Evolutionary conservation across 768 basidiomycete genomes (phyloP).

Genomic region (Dentipellis fragilis): DNA sequence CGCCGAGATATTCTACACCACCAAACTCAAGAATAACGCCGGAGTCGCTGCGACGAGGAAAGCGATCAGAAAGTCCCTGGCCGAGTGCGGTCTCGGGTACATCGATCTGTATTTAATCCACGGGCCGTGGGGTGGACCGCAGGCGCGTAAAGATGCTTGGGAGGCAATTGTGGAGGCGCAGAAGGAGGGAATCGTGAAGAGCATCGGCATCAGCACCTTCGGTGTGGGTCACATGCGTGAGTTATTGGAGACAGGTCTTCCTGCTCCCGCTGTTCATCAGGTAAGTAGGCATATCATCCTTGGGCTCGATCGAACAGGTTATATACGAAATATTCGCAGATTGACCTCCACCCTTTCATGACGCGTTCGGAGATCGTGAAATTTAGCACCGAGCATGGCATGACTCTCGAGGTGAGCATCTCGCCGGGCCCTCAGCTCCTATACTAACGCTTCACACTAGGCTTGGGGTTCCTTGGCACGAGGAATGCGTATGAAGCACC

Average conservation of each 20-base stretch:
- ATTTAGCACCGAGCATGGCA: slow-evolving; percentile 44
- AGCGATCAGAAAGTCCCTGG: slow-evolving; percentile 42
- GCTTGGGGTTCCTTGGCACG: slow-evolving; percentile 70
- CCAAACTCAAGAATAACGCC: slow-evolving; percentile 53
- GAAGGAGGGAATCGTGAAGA: slow-evolving; percentile 45
- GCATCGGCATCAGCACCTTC: slow-evolving; percentile 57
- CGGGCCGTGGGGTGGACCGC: slow-evolving; percentile 51
- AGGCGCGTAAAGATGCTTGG: slow-evolving; percentile 54
- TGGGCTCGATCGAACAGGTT: slow-evolving; percentile 1
- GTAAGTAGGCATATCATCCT: slow-evolving; percentile 21
- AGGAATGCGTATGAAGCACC: slow-evolving; percentile 54
- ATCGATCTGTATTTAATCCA: slow-evolving; percentile 70
- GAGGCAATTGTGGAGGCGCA: slow-evolving; percentile 54
- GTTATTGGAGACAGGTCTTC: slow-evolving; percentile 31
- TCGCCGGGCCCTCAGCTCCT: background rate
- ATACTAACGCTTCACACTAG: slow-evolving; percentile 20
- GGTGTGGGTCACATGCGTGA: slow-evolving; percentile 54
- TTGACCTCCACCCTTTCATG: slow-evolving; percentile 65
- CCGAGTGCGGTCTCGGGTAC: slow-evolving; percentile 44
- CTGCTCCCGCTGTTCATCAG: slow-evolving; percentile 53
- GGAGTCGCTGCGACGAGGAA: slow-evolving; percentile 38
- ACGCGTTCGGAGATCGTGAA: slow-evolving; percentile 49
- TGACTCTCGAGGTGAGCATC: slow-evolving; percentile 48
- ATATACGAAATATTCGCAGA: slow-evolving; percentile 18
- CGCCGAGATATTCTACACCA: slow-evolving; percentile 57